Evolutionary conservation across 2,329 filamentous ascomycete species (phyloP), one percentile per base, ranked within the genome.

Genomic region (Aspergillus ochraceoroseus): DNA sequence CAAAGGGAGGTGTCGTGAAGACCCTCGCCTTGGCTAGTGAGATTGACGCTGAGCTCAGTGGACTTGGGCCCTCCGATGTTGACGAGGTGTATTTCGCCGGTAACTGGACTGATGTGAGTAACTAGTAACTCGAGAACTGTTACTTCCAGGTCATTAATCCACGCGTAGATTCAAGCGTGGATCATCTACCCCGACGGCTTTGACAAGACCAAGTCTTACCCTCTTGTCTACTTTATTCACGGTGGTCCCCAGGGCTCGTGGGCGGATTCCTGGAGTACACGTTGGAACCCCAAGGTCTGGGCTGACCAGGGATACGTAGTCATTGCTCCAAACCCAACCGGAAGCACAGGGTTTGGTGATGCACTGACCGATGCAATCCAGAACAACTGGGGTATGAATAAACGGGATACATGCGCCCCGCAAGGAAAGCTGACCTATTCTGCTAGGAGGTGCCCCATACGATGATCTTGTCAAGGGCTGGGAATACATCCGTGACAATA

Each of bases 271-370:
- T 94, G 87, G 85, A 83, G 77, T 60, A 87, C 82, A 2, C 74
- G 87, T 12, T 94, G 87, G 87, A 94, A 94, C 59, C 83, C 85
- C 1, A 85, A 85, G 44, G 75, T 90, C 7, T 94, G 87, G 58
- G 87, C 87, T 3, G 87, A 94, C 61, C 85, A 90, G 65, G 87
- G 87, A 31, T 94, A 92, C 58, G 76, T 94, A 3, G 85, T 84
- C 14, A 79, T 94, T 32, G 75, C 80, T 34, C 85, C 87, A 7
- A 94, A 94, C 60, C 85, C 85, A 6, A 92, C 86, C 0, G 87
- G 87, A 12, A 85, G 80, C 55, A 88, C 85, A 4, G 84, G 86
- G 2, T 94, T 88, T 55, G 87, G 87, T 4, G 83, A 90, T 66
- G 74, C 76, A 20, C 77, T 90, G 40, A 79, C 80, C 20, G 80